These are phyloP conservation scores for Eucalyptus viminalis DNA, from an alignment of 345 rosid genomes.

Conservation along the genomic window DNA sequence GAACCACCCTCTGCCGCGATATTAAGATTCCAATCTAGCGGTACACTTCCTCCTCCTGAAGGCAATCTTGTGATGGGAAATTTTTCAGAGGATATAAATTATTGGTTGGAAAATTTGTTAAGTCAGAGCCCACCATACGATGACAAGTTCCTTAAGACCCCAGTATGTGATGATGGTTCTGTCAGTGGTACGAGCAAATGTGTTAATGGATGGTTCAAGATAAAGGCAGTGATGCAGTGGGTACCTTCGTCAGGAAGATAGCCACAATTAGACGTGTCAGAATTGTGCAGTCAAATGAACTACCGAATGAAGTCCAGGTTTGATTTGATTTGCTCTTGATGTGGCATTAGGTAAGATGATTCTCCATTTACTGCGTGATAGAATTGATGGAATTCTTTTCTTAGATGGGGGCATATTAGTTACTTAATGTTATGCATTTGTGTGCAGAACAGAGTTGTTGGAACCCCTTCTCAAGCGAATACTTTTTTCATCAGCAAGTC, in stretches of 20 bases:
- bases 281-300: background rate
- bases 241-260: background rate
- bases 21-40: background rate
- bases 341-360: background rate
- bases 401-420: background rate
- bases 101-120: too few species aligned
- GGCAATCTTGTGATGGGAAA: background rate
- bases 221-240: background rate
- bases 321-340: background rate
- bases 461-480: background rate
- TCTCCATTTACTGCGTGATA: background rate
- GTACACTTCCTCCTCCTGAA: background rate
- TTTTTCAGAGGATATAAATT: background rate
- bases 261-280: background rate
- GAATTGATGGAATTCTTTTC: background rate
- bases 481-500: background rate
- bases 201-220: background rate
- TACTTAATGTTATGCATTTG: background rate
- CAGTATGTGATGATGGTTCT: background rate
- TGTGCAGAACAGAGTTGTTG: background rate
- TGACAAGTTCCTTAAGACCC: too few species aligned
- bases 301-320: background rate
- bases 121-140: background rate
- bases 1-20: fast-evolving
- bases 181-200: background rate